Evolutionary conservation across 768 basidiomycete genomes (phyloP), one percentile per base, ranked within the genome.

Genomic region (Cystofilobasidium capitatum): DNA sequence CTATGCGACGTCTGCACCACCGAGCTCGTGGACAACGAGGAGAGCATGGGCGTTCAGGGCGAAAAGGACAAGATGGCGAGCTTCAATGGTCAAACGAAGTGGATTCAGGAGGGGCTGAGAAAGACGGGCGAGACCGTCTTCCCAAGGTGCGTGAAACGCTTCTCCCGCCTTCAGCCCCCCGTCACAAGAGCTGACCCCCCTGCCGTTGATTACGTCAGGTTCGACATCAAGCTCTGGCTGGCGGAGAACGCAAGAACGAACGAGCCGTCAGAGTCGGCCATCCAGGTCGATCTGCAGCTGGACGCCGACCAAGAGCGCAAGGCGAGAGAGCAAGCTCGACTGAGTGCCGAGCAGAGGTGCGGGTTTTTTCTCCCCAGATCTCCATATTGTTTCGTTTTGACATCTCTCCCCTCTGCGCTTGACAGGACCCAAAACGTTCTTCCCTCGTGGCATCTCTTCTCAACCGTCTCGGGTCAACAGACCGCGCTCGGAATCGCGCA

Each of bases 31-130:
- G 89, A 97, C 76, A 93, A 96, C 73, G 91, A 93, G 77, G 87
- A 92, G 71, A 85, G 88, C 12, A 91, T 90, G 78, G 88, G 84
- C 67, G 87, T 88, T 8, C 80, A 80, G 68, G 89, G 89, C 13
- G 89, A 86, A 72, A 88, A 94, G 78, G 94, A 98, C 76, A 83
- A 90, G 67, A 96, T 98, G 91, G 88, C 92, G 77, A 81, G 91
- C 70, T 92, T 98, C 77, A 94, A 96, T 76, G 81, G 85, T 70
- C 89, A 92, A 76, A 93, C 93, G 81, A 83, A 86, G 37, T 88
- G 87, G 73, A 85, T 98, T 55, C 83, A 87, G 39, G 90, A 92
- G 71, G 88, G 90, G 4, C 77, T 99, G 72, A 86, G 91, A 73
- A 88, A 86, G 76, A 89, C 91, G 69, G 94, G 97, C 74, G 82